Percentiles rank a stretch among this genome's conserved stretches.
These are phyloP conservation scores for Verticillium nubilum DNA, from an alignment of 2,329 filamentous ascomycete genomes.

Conservation along the genomic window DNA sequence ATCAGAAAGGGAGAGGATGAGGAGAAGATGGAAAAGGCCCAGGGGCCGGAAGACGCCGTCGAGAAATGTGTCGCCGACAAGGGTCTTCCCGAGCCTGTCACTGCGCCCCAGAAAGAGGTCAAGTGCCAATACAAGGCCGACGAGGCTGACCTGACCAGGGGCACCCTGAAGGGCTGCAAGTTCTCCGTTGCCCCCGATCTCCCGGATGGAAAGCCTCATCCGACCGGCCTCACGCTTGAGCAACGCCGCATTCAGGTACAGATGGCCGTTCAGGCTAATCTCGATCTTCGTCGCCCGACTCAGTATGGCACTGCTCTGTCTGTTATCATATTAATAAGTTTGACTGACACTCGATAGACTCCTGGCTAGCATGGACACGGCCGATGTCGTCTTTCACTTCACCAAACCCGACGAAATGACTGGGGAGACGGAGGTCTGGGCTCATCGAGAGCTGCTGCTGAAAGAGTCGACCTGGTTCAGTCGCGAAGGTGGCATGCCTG, in stretches of 20 bases:
- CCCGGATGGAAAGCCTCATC: not conserved
- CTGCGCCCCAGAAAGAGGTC: not conserved
- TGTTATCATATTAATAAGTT: not conserved
- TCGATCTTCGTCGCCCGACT: not conserved
- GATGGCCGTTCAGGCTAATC: not conserved
- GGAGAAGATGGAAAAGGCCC: not conserved
- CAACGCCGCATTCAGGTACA: not conserved
- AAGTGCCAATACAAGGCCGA: not conserved
- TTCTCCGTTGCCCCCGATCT: not conserved
- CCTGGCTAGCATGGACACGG: not conserved
- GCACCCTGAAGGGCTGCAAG: not conserved
- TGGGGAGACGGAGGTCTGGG: not conserved
- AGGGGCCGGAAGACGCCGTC: not conserved
- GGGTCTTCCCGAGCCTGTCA: not conserved
- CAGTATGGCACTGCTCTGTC: not conserved
- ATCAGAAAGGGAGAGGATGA: not conserved
- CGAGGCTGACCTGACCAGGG: not conserved
- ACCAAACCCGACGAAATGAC: not conserved
- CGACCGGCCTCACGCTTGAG: not conserved
- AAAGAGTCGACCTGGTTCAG: constrained; percentile 27
- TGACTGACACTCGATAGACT: not conserved
- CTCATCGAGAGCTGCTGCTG: constrained; percentile 26
- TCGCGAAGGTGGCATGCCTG: constrained; percentile 20
- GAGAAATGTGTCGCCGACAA: not conserved
- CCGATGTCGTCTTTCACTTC: constrained; percentile 3